A percentile compares a stretch with the other conserved stretches of the same genome.
phyloP scores from a whole-genome alignment of 1,284 basidiomycete genomes.

The Pseudozyma sp. region DNA sequence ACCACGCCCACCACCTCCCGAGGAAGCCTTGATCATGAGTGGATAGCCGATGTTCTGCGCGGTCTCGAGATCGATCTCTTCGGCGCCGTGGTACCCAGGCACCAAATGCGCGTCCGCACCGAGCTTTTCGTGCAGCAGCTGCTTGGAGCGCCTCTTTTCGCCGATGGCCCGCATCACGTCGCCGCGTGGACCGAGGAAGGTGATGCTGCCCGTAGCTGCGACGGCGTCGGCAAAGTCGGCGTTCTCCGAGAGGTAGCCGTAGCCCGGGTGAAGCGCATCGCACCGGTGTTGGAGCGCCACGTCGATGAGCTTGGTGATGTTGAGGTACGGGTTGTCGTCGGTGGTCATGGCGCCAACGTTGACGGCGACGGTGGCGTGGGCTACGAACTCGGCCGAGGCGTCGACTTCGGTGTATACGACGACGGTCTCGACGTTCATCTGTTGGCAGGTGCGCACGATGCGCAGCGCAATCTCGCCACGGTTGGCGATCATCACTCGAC shows the following conservation, averaged over 20 bases:
- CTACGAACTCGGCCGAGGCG: conserved; percentile 69
- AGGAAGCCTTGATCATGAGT: conserved; percentile 78
- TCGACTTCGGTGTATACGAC: conserved; percentile 74
- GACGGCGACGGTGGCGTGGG: neutral
- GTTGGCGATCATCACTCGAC: conserved; percentile 70
- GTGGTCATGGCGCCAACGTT: conserved; percentile 1
- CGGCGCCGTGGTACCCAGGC: conserved; percentile 62
- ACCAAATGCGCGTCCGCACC: neutral
- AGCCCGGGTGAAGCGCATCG: conserved; percentile 74
- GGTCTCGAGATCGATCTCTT: conserved; percentile 70
- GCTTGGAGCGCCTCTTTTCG: conserved; percentile 75
- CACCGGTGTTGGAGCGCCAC: conserved; percentile 12
- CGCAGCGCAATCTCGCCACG: conserved; percentile 74
- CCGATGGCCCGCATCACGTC: conserved; percentile 75
- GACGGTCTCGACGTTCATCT: conserved; percentile 68
- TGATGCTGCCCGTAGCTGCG: conserved; percentile 72
- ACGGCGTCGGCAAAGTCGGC: conserved; percentile 66
- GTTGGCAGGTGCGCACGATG: conserved; percentile 62
- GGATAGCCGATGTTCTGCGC: conserved; percentile 74
- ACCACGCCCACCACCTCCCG: conserved; percentile 80
- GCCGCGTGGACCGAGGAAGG: conserved; percentile 76
- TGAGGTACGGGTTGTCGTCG: conserved; percentile 45
- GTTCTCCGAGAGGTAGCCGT: conserved; percentile 77
- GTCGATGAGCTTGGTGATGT: conserved; percentile 33
- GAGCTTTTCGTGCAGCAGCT: conserved; percentile 61